Evolutionary conservation across 2,329 filamentous ascomycete genomes (phyloP), one percentile per base, ranked within the genome.

Genomic region (Trichoderma pleuroti): DNA sequence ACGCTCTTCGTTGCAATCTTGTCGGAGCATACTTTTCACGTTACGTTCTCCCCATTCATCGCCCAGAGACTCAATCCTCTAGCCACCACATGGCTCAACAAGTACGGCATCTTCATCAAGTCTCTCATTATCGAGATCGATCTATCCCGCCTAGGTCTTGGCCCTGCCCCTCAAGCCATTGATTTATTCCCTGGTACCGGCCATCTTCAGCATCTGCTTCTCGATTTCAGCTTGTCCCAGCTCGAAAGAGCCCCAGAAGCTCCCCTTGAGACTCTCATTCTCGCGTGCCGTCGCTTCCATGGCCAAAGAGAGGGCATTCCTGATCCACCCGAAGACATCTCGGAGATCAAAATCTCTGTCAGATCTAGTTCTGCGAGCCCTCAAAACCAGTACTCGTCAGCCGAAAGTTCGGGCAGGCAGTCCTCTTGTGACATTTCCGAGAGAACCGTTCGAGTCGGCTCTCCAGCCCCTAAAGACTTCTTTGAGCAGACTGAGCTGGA

Each of bases 111-210:
- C 2, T 79, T 81, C 39, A 80, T 84, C 73, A 77, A 74, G 18
- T 76, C 77, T 30, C 73, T 85, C 26, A 77, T 78, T 2, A 62
- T 85, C 11, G 83, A 85, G 71, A 34, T 85, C 1, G 83, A 84
- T 71, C 75, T 83, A 74, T 79, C 82, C 0, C 78, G 76, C 12
- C 74, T 82, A 10, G 76, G 78, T 1, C 81, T 80, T 26, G 80
- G 80, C 2, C 71, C 75, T 3, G 63, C 71, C 1, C 73, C 73
- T 5, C 67, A 72, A 1, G 79, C 80, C 0, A 70, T 65, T 0
- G 54, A 62, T 0, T 70, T 83, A 2, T 65, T 72, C 0, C 73
- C 78, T 0, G 76, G 76, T 7, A 72, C 77, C 1, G 70, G 75
- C 1, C 72, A 76, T 3, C 73, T 81, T 2, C 76, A 77, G 18